These are phyloP conservation scores for Plantago rigida DNA, from an alignment of 305 asterid genomes.

Conservation along the genomic window DNA sequence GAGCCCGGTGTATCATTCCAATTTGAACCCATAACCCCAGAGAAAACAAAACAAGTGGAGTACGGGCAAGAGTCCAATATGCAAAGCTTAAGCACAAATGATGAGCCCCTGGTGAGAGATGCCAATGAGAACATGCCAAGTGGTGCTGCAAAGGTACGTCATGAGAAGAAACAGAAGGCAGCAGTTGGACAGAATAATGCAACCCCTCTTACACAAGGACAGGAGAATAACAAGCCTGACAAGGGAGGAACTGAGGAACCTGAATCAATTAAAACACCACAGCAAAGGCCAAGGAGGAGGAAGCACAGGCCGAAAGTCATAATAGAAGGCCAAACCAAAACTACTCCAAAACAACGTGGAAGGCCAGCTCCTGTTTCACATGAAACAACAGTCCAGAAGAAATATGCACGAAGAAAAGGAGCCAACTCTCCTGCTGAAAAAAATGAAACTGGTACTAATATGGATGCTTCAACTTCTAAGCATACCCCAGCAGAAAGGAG, in stretches of 20 bases:
- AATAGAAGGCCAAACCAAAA: slow-evolving; percentile 50
- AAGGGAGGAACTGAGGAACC: slow-evolving; percentile 44
- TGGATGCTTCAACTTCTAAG: slow-evolving; percentile 26
- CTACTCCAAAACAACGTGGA: slow-evolving; percentile 37
- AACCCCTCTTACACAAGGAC: slow-evolving; percentile 32
- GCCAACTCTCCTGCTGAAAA: slow-evolving; percentile 26
- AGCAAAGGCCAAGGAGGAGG: slow-evolving; percentile 57
- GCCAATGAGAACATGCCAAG: slow-evolving; percentile 22
- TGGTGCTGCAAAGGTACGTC: slow-evolving; percentile 32
- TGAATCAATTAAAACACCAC: slow-evolving; percentile 55
- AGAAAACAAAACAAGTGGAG: slow-evolving; percentile 33
- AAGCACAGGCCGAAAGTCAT: slow-evolving; percentile 92
- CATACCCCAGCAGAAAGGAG: slow-evolving; percentile 34
- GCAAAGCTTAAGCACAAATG: slow-evolving; percentile 25
- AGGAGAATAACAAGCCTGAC: slow-evolving; percentile 72
- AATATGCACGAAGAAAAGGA: slow-evolving; percentile 40
- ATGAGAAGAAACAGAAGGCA: slow-evolving; percentile 28
- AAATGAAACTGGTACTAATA: slow-evolving; percentile 24
- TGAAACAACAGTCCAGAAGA: slow-evolving; percentile 43
- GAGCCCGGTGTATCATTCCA: slow-evolving; percentile 28
- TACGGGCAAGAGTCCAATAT: slow-evolving; percentile 23
- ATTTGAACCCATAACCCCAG: slow-evolving; percentile 60
- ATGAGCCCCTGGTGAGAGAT: slow-evolving; percentile 23
- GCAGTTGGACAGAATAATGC: slow-evolving; percentile 27
- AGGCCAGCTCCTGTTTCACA: slow-evolving; percentile 32